Base-by-base conservation (phyloP, 768 basidiomycete species). In the Pisolithus albus region DNA sequence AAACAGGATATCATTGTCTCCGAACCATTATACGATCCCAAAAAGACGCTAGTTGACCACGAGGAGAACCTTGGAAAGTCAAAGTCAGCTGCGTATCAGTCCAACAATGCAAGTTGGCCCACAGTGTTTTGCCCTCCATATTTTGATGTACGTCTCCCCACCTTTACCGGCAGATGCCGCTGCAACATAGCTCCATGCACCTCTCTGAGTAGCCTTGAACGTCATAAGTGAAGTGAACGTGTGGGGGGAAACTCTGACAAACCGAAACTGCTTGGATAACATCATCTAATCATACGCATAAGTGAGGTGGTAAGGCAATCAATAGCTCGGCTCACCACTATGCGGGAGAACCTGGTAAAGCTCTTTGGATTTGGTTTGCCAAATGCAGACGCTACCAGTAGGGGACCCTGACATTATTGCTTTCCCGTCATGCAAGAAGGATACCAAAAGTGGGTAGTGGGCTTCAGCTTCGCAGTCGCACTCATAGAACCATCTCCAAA, bases 281-380 rank as follows among this genome's bases (percentile, higher is more conserved):
- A 19, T 41, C 40, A 41, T 21, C 40, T 41, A 41, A 41, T 18
- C 18, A 41, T 21, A 26, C 5, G 4, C 40, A 18, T 41, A 21
- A 7, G 40, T 41, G 5, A 11, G 40, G 18, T 21, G 7, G 40
- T 16, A 41, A 41, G 19, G 21, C 40, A 41, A 19, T 9, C 11
- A 19, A 7, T 19, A 7, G 11, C 40, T 41, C 21, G 6, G 34
- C 47, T 23, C 34, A 47, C 47, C 47, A 38, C 18, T 32, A 47
- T 47, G 47, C 11, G 26, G 30, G n/a, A 47, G 34, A 47, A 36
- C 32, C 34, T 47, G 47, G 23, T 36, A 47, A 23, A 47, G 47
- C 11, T 47, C 47, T 2, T 38, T 38, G 47, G 47, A 47, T 15
- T 23, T 8, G 7, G 47, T 47, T 36, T 47, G 32, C 47, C 47